A percentile compares a stretch with the other conserved stretches of the same genome.
Conservation (phyloP, 2,329 filamentous ascomycete species). For the Xylaria digitata region DNA sequence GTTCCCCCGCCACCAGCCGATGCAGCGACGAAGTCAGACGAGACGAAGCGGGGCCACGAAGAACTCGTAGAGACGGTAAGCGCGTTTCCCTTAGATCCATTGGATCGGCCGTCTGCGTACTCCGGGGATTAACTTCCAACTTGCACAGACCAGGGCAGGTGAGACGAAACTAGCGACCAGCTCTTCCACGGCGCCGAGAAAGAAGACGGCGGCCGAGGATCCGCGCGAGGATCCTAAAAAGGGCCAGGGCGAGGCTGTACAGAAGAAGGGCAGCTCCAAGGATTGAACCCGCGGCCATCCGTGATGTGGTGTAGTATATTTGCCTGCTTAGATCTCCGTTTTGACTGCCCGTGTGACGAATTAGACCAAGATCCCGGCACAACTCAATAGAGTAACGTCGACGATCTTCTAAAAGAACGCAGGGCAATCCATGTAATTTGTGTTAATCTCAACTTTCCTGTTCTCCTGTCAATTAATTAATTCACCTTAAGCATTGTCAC, state of each 20-base stretch:
- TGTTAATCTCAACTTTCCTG: neutral
- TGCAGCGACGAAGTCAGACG: slow-evolving; percentile 38
- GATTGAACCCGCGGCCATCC: neutral
- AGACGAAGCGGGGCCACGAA: slow-evolving; percentile 42
- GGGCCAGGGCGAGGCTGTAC: slow-evolving; percentile 38
- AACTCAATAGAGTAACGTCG: neutral
- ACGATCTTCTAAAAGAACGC: neutral
- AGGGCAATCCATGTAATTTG: neutral
- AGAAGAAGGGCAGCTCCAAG: slow-evolving; percentile 23
- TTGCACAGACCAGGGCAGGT: slow-evolving; percentile 33
- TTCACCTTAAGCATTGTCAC: slow-evolving; percentile 3
- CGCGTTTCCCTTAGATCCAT: neutral
- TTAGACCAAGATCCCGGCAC: slow-evolving; percentile 2
- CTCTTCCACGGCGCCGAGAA: slow-evolving; percentile 42
- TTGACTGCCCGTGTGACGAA: neutral
- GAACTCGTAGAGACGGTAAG: slow-evolving; percentile 41
- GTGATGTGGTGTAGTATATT: slow-evolving; percentile 1
- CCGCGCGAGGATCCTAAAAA: slow-evolving; percentile 46
- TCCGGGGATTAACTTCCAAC: neutral
- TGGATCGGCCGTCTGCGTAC: neutral
- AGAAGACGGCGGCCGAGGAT: slow-evolving; percentile 42
- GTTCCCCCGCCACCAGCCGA: slow-evolving; percentile 40
- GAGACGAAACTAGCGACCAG: slow-evolving; percentile 40
- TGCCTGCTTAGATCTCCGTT: neutral
- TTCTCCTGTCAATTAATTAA: slow-evolving; percentile 7